Percentiles rank a stretch among this genome's conserved stretches.
Conservation (phyloP, 2,329 filamentous ascomycete species). For the Emmonsia crescens region DNA sequence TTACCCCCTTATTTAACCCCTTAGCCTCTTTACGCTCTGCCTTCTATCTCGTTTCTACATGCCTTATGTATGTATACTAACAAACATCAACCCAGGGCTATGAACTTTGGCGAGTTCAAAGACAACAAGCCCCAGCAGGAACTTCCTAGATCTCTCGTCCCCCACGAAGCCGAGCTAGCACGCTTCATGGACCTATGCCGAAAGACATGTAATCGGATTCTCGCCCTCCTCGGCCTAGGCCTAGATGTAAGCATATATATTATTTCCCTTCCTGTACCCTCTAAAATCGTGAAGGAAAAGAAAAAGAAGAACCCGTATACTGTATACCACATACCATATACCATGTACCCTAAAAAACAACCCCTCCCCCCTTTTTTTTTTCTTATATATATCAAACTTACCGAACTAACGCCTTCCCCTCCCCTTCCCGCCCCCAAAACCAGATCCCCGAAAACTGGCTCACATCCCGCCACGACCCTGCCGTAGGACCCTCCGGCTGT, state of each 20-base stretch:
- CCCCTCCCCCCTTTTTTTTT: background rate
- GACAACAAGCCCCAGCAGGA: constrained; percentile 62
- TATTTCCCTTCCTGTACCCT: background rate
- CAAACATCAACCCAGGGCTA: constrained; percentile 49
- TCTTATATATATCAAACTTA: background rate
- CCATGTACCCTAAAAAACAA: background rate
- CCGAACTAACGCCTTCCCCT: constrained; percentile 2
- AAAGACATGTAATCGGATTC: constrained; percentile 58
- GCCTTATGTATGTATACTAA: background rate
- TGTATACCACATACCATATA: too few species aligned
- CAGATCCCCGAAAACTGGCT: constrained; percentile 46
- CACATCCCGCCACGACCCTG: constrained; percentile 47
- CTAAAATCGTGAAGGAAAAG: background rate
- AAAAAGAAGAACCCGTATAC: background rate
- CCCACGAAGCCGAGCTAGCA: constrained; percentile 50
- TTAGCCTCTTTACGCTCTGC: background rate
- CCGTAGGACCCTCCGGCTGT: constrained; percentile 41
- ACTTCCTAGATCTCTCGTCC: constrained; percentile 53
- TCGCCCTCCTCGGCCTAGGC: constrained; percentile 67
- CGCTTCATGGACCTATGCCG: constrained; percentile 63
- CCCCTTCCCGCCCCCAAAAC: background rate
- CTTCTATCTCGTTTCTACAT: background rate
- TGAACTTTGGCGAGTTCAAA: constrained; percentile 79
- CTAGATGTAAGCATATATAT: constrained; percentile 44
- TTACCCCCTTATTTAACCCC: background rate